Evolutionary conservation across 768 basidiomycete species (phyloP).

Genomic region (Trametes gibbosa): DNA sequence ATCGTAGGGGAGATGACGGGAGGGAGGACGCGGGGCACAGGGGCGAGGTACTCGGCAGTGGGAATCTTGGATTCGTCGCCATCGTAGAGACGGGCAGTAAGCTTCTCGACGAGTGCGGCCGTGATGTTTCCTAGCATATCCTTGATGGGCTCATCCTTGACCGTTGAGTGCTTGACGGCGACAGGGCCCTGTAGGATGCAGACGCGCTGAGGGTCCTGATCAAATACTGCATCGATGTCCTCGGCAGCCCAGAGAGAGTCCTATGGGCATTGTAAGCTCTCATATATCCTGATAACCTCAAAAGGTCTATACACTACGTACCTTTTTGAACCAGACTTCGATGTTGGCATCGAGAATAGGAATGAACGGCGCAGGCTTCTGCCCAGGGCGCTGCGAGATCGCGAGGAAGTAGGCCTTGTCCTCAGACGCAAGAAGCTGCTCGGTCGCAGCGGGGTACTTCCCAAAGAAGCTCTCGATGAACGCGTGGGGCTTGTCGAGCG

Average conservation of each 20-base stretch:
- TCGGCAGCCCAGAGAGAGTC: conserved; percentile 98
- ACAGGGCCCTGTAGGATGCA: conserved; percentile 98
- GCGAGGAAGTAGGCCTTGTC: conserved; percentile 95
- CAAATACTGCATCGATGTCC: conserved; percentile 98
- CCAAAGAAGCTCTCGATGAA: conserved; percentile 84
- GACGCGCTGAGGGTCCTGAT: conserved; percentile 97
- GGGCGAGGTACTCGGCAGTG: conserved; percentile 76
- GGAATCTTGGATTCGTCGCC: conserved; percentile 78
- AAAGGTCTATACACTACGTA: conserved; percentile 30
- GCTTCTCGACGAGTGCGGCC: conserved; percentile 67
- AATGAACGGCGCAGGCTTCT: conserved; percentile 98
- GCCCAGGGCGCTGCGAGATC: conserved; percentile 92
- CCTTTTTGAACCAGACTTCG: conserved; percentile 99
- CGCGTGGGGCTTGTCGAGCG: conserved; percentile 76
- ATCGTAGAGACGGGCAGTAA: conserved; percentile 74
- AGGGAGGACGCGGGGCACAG: conserved; percentile 31
- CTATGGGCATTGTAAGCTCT: conserved; percentile 39
- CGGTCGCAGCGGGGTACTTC: conserved; percentile 75
- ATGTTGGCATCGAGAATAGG: conserved; percentile 91
- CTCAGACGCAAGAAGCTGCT: conserved; percentile 88
- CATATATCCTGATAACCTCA: background rate
- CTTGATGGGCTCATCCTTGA: conserved; percentile 93
- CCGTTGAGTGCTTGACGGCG: conserved; percentile 80
- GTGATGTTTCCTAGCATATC: conserved; percentile 90
- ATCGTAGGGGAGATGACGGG: conserved; percentile 41